phyloP scores from a whole-genome alignment of 2,329 filamentous ascomycete genomes.

The Colletotrichum tanaceti region DNA sequence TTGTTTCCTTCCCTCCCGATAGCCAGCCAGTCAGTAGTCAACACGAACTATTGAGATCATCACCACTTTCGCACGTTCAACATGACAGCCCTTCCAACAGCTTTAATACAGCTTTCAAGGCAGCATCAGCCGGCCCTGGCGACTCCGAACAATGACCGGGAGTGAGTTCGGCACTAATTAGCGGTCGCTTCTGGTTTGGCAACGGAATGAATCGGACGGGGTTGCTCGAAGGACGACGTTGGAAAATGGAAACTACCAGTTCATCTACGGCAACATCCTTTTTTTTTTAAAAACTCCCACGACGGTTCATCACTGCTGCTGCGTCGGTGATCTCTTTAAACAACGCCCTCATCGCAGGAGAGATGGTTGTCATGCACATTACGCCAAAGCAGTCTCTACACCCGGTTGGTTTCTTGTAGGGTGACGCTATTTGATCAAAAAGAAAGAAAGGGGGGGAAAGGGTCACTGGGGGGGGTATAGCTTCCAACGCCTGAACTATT shows the following conservation, averaged over 20 bases:
- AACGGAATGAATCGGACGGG: constrained; percentile 45
- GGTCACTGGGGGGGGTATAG: constrained; percentile 33
- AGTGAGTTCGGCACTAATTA: constrained; percentile 56
- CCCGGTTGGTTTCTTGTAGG: background rate
- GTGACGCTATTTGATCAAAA: background rate
- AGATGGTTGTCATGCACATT: background rate
- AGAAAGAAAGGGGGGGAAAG: constrained; percentile 14
- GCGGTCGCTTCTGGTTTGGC: constrained; percentile 62
- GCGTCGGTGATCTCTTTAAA: constrained; percentile 13
- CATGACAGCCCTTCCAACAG: too few relatives aligned
- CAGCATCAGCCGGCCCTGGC: constrained; percentile 61
- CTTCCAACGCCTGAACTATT: constrained; percentile 29
- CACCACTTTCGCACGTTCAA: too few relatives aligned
- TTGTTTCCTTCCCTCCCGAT: too few relatives aligned
- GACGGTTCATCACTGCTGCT: background rate
- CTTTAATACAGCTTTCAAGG: constrained; percentile 77
- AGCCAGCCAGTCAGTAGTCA: too few relatives aligned
- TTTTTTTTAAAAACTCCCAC: constrained; percentile 35
- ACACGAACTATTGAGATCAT: too few relatives aligned
- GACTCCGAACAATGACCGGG: constrained; percentile 50
- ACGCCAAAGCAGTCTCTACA: too few relatives aligned
- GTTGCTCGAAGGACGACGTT: constrained; percentile 54
- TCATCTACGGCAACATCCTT: constrained; percentile 42
- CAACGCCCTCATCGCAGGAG: background rate
- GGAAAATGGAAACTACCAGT: constrained; percentile 45